Evolutionary conservation across 2,329 filamentous ascomycete genomes (phyloP).

Genomic region (Trichoderma cornu-damae): DNA sequence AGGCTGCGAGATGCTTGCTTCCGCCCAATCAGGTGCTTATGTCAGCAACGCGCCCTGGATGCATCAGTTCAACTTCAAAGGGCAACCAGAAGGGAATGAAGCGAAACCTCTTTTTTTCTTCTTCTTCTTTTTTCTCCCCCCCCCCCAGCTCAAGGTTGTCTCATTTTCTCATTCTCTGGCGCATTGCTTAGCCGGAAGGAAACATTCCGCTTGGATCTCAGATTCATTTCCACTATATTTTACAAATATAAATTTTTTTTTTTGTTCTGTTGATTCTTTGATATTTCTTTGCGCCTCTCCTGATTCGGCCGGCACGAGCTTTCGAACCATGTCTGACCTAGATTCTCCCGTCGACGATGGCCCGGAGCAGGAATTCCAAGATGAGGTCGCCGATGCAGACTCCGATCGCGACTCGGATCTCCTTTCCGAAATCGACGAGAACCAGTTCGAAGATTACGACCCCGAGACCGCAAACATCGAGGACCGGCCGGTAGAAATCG

Average conservation of each 20-base stretch:
- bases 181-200: neutral
- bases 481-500: constrained; percentile 60
- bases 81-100: constrained; percentile 16
- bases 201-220: neutral
- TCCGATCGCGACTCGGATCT: constrained; percentile 55
- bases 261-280: neutral
- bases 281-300: neutral
- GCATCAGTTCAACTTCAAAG: neutral
- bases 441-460: constrained; percentile 66
- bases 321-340: constrained; percentile 42
- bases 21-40: constrained; percentile 22
- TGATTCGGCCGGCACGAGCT: neutral
- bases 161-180: neutral
- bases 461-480: constrained; percentile 58
- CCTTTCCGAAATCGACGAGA: constrained; percentile 64
- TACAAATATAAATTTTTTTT: too few relatives aligned
- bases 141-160: constrained; percentile 5
- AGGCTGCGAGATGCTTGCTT: neutral
- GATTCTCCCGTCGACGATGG: constrained; percentile 42
- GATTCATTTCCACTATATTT: neutral
- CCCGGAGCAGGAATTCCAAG: constrained; percentile 38
- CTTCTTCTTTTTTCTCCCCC: too few relatives aligned
- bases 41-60: constrained; percentile 29
- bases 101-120: too few relatives aligned
- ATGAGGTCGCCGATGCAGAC: constrained; percentile 38